Evolutionary conservation across 2,329 filamentous ascomycete species (phyloP).

Genomic region (Aspergillus neotritici): DNA sequence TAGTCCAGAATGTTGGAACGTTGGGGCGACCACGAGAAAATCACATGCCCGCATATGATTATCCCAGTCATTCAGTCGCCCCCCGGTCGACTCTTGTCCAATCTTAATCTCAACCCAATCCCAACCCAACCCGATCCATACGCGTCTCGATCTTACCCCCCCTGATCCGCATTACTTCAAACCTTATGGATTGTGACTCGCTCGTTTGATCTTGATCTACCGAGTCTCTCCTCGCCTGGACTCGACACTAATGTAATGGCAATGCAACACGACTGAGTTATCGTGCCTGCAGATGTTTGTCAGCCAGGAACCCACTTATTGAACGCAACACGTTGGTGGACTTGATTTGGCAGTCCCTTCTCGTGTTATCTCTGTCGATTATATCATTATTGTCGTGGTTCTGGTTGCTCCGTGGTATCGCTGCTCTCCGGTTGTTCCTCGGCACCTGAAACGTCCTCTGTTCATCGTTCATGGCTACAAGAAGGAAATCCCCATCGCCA

Average conservation of each 20-base stretch:
- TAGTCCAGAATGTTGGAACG: slow-evolving; percentile 2
- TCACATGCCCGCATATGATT: slow-evolving; percentile 13
- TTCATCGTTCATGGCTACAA: slow-evolving; percentile 5
- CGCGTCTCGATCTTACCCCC: no score
- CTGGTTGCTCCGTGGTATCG: no score
- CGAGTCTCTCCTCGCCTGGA: neutral
- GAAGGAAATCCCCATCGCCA: neutral
- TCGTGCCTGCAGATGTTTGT: slow-evolving; percentile 1
- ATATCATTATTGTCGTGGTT: no score
- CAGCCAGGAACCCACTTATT: slow-evolving; percentile 7
- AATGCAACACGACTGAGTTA: neutral
- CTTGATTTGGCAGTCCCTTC: neutral
- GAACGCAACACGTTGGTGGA: slow-evolving; percentile 4
- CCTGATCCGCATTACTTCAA: no score
- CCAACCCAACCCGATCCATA: no score
- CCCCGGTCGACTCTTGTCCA: no score
- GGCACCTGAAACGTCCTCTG: neutral
- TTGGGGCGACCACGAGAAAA: slow-evolving; percentile 12
- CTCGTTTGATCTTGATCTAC: neutral
- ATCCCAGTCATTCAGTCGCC: neutral
- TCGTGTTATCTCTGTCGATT: neutral
- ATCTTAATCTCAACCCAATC: no score
- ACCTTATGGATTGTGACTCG: no score
- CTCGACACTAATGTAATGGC: no score
- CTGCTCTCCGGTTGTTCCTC: no score